Evolutionary conservation across 441 rosid species (phyloP).

Genomic region (Arabidopsis hybrid): DNA sequence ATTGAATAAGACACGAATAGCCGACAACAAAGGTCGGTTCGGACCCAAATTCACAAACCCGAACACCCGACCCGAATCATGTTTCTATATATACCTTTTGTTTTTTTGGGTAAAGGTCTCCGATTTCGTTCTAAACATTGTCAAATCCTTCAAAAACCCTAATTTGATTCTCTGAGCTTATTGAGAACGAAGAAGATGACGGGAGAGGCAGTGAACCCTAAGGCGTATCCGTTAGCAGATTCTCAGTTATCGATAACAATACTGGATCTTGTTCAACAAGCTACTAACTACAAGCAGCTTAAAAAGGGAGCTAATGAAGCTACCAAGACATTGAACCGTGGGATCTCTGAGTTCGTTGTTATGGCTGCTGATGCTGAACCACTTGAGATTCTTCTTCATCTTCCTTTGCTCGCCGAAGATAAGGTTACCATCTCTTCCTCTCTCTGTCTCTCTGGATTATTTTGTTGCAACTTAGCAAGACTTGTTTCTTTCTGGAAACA

Average conservation of each 20-base stretch:
- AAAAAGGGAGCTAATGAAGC: constrained; percentile 98
- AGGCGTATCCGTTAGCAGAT: constrained; percentile 91
- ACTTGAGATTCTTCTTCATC: constrained; percentile 88
- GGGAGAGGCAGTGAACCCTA: constrained; percentile 84
- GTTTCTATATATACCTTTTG: not conserved
- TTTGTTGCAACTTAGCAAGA: not conserved
- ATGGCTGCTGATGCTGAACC: constrained; percentile 96
- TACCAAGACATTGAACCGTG: constrained; percentile 86
- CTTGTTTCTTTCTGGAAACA: not conserved
- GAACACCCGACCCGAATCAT: not conserved
- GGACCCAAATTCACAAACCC: not conserved
- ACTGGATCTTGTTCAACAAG: constrained; percentile 85
- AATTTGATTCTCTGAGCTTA: not conserved
- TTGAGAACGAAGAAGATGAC: constrained; percentile 27
- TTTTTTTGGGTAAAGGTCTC: not conserved
- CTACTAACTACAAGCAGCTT: constrained; percentile 90
- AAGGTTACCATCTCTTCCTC: constrained; percentile 55
- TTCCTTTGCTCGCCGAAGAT: constrained; percentile 87
- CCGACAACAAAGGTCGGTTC: not conserved
- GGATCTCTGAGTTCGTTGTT: constrained; percentile 88
- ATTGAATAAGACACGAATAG: not conserved
- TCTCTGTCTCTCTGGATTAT: not conserved
- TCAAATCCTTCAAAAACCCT: constrained; percentile 15
- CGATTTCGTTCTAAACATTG: not conserved
- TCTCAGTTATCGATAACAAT: constrained; percentile 71